Evolutionary conservation across 257 asterid genomes (phyloP), one percentile per base, ranked within the genome.

Genomic region (Osmanthus fragrans): DNA sequence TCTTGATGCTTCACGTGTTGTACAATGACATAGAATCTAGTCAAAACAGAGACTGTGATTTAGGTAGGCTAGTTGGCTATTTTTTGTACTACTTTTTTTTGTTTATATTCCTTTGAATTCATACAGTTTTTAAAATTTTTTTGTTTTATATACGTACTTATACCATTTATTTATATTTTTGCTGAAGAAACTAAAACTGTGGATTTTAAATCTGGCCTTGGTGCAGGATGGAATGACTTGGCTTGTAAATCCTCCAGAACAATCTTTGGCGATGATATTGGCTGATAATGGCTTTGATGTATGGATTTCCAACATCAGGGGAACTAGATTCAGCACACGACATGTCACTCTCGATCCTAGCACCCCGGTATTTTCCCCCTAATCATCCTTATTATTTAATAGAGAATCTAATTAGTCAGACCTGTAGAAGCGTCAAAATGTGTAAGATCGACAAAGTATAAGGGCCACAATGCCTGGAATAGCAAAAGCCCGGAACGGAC

Each of bases 211-310:
- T 58, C 25, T 19, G 29, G 63, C 21, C 27, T 56, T 29, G 65
- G 1, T 73, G 42, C 85, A 94, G 96, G 98, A 94, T 70, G 98
- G 98, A 47, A 78, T 82, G 88, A 87, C 96, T 7, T 94, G 98
- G 98, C 36, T 94, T 72, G 32, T 92, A 65, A 94, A 79, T 82
- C 32, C 89, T 19, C 96, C 98, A 0, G 91, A 94, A 23, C 74
- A 92, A 70, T 87, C 96, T 0, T 49, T 92, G 75, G 92, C 96
- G 1, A 67, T 88, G 86, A 85, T 94, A 42, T 77, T 94, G 83
- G 97, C 88, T 4, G 97, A 94, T 71, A 87, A 81, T 65, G 97
- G 94, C 3, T 94, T 84, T 68, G 97, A 94, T 80, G 98, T 94
- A 0, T 94, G 98, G 98, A 84, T 94, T 77, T 83, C 97, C 76